Evolutionary conservation across 768 basidiomycete species (phyloP).

Genomic region (Grammothele lineata): DNA sequence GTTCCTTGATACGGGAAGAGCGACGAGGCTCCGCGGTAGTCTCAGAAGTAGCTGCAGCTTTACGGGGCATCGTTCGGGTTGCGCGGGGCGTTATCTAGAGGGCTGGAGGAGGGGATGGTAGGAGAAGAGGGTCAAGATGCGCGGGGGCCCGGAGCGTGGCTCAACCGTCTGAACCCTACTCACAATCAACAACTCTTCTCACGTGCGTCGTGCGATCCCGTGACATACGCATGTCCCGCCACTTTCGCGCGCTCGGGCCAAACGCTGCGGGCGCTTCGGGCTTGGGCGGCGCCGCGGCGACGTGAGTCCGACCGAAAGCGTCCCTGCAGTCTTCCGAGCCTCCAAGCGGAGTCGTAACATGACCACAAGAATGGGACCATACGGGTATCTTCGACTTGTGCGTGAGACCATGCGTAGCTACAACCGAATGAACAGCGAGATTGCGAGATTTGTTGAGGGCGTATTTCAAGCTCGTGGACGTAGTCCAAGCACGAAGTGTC

Average conservation of each 20-base stretch:
- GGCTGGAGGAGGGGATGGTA: slow-evolving; percentile 15
- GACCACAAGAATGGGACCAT: no score
- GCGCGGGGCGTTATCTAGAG: slow-evolving; percentile 4
- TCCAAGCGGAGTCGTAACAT: no score
- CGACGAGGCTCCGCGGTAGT: slow-evolving; percentile 57
- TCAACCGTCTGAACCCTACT: slow-evolving; percentile 20
- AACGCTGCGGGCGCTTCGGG: not conserved
- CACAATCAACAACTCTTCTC: slow-evolving; percentile 27
- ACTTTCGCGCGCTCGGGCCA: slow-evolving; percentile 18
- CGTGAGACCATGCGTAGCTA: no score
- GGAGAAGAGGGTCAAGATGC: slow-evolving; percentile 17
- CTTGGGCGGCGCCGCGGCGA: no score
- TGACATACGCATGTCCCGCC: slow-evolving; percentile 14
- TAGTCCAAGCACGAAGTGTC: no score
- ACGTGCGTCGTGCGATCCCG: slow-evolving; percentile 23
- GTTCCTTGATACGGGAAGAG: slow-evolving; percentile 71
- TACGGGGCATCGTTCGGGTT: slow-evolving; percentile 55
- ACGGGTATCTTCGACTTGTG: no score
- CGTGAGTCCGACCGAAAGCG: no score
- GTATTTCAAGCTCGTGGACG: no score
- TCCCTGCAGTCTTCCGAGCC: no score
- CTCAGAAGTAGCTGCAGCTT: slow-evolving; percentile 49
- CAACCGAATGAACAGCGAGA: no score
- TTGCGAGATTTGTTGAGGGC: no score
- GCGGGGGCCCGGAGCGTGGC: slow-evolving; percentile 17